These are phyloP conservation scores for Favolaschia claudopus DNA, from an alignment of 768 basidiomycete genomes.

Conservation along the genomic window DNA sequence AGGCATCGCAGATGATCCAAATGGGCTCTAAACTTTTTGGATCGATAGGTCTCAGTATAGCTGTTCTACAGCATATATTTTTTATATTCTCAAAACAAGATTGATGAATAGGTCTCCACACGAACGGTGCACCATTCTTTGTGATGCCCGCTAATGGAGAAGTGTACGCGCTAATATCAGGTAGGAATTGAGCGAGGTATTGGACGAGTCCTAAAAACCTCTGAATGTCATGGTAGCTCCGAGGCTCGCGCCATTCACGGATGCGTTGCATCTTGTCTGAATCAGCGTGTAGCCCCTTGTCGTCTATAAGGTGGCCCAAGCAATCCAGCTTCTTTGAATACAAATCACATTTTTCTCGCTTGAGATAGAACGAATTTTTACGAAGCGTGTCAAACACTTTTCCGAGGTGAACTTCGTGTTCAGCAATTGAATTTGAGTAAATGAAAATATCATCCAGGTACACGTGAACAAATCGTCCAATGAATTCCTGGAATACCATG, in stretches of 20 bases:
- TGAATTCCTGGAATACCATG: no score
- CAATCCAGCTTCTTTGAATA: no score
- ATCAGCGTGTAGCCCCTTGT: no score
- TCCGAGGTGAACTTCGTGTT: slow-evolving; percentile 43
- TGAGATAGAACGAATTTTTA: no score
- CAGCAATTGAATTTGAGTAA: slow-evolving; percentile 42
- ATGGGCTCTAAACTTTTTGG: background rate
- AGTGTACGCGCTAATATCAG: background rate
- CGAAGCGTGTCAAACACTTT: no score
- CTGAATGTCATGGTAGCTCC: background rate
- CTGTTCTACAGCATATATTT: background rate
- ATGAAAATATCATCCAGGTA: slow-evolving; percentile 56
- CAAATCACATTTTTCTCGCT: no score
- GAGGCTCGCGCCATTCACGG: no score
- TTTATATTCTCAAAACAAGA: background rate
- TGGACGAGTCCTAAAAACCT: background rate
- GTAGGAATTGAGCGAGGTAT: background rate
- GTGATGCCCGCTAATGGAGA: no score
- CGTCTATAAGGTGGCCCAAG: no score
- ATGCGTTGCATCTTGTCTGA: no score
- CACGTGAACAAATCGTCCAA: no score
- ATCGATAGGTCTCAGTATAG: background rate
- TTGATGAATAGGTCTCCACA: background rate
- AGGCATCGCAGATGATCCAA: no score
- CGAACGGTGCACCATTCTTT: background rate